Percentiles rank a stretch among this genome's conserved stretches.
These are phyloP conservation scores for Straminergon stramineum DNA, from an alignment of 225 moss, liverwort and hornwort species.

Conservation along the genomic window DNA sequence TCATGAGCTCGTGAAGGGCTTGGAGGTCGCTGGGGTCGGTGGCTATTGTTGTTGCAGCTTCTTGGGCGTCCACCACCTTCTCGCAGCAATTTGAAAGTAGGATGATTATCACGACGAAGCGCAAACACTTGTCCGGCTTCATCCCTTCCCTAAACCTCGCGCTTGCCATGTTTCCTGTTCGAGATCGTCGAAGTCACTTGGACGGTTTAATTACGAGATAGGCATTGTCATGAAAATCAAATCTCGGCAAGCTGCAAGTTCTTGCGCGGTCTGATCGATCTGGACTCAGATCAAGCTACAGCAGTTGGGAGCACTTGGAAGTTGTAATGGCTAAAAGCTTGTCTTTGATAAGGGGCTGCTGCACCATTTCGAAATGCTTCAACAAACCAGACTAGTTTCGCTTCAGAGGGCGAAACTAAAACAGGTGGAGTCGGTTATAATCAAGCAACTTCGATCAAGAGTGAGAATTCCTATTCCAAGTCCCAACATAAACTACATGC, in stretches of 20 bases:
- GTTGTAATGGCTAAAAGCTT: too few relatives aligned
- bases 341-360: background rate
- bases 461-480: too few relatives aligned
- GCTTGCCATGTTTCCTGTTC: background rate
- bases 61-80: background rate
- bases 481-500: background rate
- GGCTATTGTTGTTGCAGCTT: background rate
- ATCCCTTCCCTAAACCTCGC: background rate
- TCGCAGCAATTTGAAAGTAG: background rate
- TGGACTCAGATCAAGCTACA: background rate
- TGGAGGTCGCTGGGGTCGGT: slow-evolving; percentile 17
- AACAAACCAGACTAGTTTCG: background rate
- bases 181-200: background rate
- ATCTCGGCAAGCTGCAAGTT: too few relatives aligned
- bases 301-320: too few relatives aligned
- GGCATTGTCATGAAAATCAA: background rate
- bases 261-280: too few relatives aligned
- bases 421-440: too few relatives aligned
- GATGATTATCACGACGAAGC: background rate
- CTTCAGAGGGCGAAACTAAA: background rate
- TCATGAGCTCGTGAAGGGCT: slow-evolving; percentile 32
- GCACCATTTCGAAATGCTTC: background rate
- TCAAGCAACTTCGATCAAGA: background rate
- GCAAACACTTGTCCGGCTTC: background rate
- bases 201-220: background rate